Percentiles rank a stretch among this genome's conserved stretches.
These are phyloP conservation scores for Leptodontidium sp. DNA, from an alignment of 2,329 filamentous ascomycete species.

Conservation along the genomic window DNA sequence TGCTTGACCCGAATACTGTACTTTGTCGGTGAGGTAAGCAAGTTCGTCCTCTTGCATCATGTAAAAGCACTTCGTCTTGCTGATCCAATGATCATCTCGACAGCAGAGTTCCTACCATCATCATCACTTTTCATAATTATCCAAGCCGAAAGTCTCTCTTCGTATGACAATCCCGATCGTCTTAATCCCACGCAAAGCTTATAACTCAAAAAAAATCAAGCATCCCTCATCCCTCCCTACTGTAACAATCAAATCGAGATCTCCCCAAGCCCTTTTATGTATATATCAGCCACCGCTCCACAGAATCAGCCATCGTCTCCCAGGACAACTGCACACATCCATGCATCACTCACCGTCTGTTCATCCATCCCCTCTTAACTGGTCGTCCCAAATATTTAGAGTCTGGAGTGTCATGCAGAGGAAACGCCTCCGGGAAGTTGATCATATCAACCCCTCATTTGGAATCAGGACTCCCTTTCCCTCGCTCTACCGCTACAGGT, in stretches of 20 bases:
- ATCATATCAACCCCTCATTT: background rate
- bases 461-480: background rate
- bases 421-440: background rate
- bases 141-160: background rate
- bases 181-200: no score
- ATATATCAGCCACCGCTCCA: background rate
- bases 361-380: background rate
- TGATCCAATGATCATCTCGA: background rate
- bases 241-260: no score
- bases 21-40: background rate
- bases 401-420: background rate
- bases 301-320: background rate
- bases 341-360: conserved; percentile 6
- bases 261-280: no score
- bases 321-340: no score
- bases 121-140: background rate
- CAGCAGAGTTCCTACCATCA: background rate
- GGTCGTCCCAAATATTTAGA: conserved; percentile 1
- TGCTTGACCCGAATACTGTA: background rate
- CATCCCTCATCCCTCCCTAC: no score
- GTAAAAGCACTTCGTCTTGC: conserved; percentile 1
- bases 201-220: no score
- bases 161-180: no score
- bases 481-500: background rate
- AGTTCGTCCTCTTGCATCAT: background rate